Evolutionary conservation across 768 basidiomycete genomes (phyloP).

Genomic region (Russula abietina): DNA sequence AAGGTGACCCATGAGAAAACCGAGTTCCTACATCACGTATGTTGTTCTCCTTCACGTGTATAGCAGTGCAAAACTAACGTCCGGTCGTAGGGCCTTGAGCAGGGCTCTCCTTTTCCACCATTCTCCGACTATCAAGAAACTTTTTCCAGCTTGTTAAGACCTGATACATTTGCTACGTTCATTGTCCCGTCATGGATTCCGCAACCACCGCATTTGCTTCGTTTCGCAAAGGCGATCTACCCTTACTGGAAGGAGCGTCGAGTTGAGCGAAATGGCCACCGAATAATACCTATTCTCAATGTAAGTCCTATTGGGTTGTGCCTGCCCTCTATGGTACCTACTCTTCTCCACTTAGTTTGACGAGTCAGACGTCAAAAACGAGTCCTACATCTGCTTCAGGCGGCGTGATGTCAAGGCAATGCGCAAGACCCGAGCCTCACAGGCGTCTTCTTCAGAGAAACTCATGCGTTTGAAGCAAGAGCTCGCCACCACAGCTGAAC

Average conservation of each 20-base stretch:
- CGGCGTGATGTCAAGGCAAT: conserved; percentile 90
- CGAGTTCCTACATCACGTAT: conserved; percentile 83
- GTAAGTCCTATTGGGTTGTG: conserved; percentile 42
- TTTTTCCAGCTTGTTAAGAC: conserved; percentile 53
- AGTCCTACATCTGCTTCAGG: conserved; percentile 96
- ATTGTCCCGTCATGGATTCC: conserved; percentile 66
- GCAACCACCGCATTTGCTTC: conserved; percentile 50
- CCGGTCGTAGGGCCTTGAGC: conserved; percentile 49
- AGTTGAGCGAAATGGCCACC: conserved; percentile 69
- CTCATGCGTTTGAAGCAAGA: conserved; percentile 76
- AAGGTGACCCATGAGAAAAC: conserved; percentile 84
- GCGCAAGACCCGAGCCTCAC: conserved; percentile 89
- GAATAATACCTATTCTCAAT: conserved; percentile 83
- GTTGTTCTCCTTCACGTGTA: conserved; percentile 31
- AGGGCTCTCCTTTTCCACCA: conserved; percentile 61
- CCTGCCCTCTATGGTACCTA: not conserved
- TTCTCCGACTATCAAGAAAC: conserved; percentile 69
- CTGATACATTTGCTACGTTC: conserved; percentile 64
- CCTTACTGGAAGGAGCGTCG: conserved; percentile 89
- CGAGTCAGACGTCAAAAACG: conserved; percentile 82
- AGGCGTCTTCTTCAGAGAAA: conserved; percentile 85
- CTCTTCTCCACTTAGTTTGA: conserved; percentile 51
- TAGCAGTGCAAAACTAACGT: conserved; percentile 6
- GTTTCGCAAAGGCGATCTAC: conserved; percentile 69
- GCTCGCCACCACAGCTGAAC: conserved; percentile 61